Conservation (phyloP, 495 filamentous ascomycete genomes). For the Hyaloscypha variabilis region DNA sequence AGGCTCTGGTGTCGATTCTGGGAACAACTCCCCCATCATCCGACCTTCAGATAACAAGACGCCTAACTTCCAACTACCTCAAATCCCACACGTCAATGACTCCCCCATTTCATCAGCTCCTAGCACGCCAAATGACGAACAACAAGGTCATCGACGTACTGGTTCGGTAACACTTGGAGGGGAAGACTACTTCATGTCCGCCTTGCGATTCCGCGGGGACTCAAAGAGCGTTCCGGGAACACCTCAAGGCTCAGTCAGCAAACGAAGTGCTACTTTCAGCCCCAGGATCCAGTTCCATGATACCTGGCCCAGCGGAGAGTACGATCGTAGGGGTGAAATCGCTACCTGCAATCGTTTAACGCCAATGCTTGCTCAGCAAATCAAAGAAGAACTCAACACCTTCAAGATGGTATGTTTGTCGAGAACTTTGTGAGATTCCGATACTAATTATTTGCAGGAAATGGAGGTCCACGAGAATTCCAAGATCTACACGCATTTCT, state of each 20-base stretch:
- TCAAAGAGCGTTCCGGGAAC: conserved; percentile 78
- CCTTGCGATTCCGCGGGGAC: conserved; percentile 67
- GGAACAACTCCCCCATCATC: conserved; percentile 67
- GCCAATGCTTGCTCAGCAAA: conserved; percentile 96
- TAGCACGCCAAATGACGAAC: conserved; percentile 78
- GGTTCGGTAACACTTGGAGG: conserved; percentile 73
- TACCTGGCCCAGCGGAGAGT: conserved; percentile 93
- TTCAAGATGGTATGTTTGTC: conserved; percentile 90
- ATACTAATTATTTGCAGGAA: conserved; percentile 64
- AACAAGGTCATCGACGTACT: conserved; percentile 59
- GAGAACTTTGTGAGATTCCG: not conserved
- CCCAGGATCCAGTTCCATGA: conserved; percentile 94
- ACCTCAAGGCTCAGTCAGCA: conserved; percentile 59
- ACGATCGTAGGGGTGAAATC: conserved; percentile 94
- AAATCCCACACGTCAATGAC: conserved; percentile 64
- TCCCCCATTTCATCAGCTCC: conserved; percentile 82
- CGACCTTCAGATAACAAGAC: conserved; percentile 54
- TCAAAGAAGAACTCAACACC: conserved; percentile 98
- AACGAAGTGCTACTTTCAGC: conserved; percentile 85
- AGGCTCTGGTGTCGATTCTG: conserved; percentile 63
- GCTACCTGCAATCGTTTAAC: conserved; percentile 98
- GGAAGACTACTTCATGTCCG: conserved; percentile 85
- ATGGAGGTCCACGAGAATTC: conserved; percentile 99
- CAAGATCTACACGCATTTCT: conserved; percentile 99
- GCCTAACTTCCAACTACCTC: conserved; percentile 53